A percentile compares a stretch with the other conserved stretches of the same genome.
Conservation (phyloP, 257 asterid species). For the Ballota nigra region DNA sequence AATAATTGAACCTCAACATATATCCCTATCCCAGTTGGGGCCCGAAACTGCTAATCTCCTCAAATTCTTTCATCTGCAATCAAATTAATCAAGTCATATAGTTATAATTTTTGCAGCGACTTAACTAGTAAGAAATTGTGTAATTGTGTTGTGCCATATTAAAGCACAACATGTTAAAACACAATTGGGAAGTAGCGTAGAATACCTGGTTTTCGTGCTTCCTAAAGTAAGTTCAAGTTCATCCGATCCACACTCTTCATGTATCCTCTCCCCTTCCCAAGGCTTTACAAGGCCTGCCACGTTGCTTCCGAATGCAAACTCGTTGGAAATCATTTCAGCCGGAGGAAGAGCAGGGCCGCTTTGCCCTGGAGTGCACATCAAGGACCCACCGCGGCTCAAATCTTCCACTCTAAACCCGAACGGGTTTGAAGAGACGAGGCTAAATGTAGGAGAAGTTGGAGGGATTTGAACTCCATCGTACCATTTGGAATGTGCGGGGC, state of each 20-base stretch:
- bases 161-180: no score
- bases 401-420: constrained; percentile 61
- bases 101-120: not conserved
- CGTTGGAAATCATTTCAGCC: constrained; percentile 58
- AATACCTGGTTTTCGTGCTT: constrained; percentile 55
- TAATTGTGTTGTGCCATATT: no score
- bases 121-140: no score
- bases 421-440: constrained; percentile 68
- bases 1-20: not conserved
- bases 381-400: constrained; percentile 43
- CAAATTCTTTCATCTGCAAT: constrained; percentile 20
- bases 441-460: constrained; percentile 68
- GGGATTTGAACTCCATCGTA: constrained; percentile 63
- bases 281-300: constrained; percentile 61
- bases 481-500: constrained; percentile 57
- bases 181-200: no score
- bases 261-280: constrained; percentile 89
- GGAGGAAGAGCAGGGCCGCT: constrained; percentile 73
- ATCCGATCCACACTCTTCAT: constrained; percentile 63
- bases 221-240: constrained; percentile 89
- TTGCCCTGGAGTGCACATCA: constrained; percentile 66
- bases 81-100: not conserved
- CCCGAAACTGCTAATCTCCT: not conserved
- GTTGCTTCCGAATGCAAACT: constrained; percentile 69
- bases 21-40: not conserved